Conservation (phyloP, 2,329 filamentous ascomycete species). For the Sporothrix brunneoviolacea region DNA sequence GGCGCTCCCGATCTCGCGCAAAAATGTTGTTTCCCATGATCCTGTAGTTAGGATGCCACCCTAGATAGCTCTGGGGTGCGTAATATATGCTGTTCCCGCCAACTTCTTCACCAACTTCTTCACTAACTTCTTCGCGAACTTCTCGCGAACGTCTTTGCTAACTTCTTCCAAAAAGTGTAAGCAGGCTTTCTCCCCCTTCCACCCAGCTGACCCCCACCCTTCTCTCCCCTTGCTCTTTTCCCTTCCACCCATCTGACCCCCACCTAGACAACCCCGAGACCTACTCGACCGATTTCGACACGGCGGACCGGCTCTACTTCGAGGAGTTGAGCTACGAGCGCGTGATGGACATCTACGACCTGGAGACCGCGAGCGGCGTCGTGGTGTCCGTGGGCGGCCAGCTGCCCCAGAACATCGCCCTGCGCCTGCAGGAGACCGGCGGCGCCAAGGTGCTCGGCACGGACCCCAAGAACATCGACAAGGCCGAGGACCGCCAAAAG, state of each 20-base stretch:
- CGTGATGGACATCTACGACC: slow-evolving; percentile 98
- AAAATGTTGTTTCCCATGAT: too few species aligned
- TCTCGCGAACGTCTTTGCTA: too few species aligned
- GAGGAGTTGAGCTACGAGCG: slow-evolving; percentile 95
- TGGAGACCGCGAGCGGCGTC: slow-evolving; percentile 77
- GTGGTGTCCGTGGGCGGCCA: slow-evolving; percentile 96
- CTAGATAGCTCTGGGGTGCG: too few species aligned
- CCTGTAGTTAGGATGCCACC: too few species aligned
- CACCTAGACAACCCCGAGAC: slow-evolving; percentile 70
- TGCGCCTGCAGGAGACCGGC: slow-evolving; percentile 85
- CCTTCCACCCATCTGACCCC: slow-evolving; percentile 7
- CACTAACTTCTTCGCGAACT: too few species aligned
- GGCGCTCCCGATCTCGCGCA: too few species aligned
- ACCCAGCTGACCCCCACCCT: too few species aligned
- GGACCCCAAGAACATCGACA: slow-evolving; percentile 90
- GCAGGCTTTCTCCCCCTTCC: too few species aligned
- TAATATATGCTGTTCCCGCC: too few species aligned
- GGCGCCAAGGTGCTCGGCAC: slow-evolving; percentile 89
- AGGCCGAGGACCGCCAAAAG: slow-evolving; percentile 95
- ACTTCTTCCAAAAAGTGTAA: too few species aligned
- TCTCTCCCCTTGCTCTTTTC: slow-evolving; percentile 1
- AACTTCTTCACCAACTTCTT: too few species aligned
- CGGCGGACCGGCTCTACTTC: slow-evolving; percentile 88
- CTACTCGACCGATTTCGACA: slow-evolving; percentile 76
- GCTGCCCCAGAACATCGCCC: slow-evolving; percentile 93